These are phyloP conservation scores for Suillus decipiens DNA, from an alignment of 768 basidiomycete genomes.

Conservation along the genomic window DNA sequence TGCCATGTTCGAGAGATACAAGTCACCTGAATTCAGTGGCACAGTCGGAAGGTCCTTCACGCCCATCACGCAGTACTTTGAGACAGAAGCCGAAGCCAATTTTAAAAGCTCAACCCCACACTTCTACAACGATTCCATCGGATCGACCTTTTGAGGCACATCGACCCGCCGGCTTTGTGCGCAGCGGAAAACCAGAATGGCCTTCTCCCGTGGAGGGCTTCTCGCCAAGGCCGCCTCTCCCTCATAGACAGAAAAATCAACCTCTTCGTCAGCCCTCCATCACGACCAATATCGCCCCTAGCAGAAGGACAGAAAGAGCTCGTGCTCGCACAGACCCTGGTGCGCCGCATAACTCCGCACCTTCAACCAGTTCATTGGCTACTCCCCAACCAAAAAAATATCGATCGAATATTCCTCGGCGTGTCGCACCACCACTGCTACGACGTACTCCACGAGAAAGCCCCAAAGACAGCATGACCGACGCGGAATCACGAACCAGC, in stretches of 20 bases:
- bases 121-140: not conserved
- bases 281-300: not conserved
- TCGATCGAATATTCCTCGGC: constrained; percentile 29
- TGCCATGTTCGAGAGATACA: not conserved
- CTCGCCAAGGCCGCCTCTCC: not conserved
- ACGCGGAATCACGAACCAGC: constrained; percentile 28
- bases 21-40: not conserved
- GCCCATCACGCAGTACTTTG: not conserved
- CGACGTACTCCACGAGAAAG: constrained; percentile 14
- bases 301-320: constrained; percentile 21
- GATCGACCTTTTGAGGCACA: not conserved
- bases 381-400: constrained; percentile 11
- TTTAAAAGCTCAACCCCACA: not conserved
- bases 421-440: constrained; percentile 19
- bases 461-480: not conserved
- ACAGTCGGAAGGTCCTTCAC: not conserved
- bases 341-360: constrained; percentile 13
- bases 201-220: not conserved
- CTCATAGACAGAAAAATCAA: constrained; percentile 4
- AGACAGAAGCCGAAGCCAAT: constrained; percentile 4
- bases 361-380: constrained; percentile 12
- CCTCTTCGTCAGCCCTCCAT: constrained; percentile 8
- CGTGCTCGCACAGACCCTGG: constrained; percentile 35
- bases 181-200: not conserved
- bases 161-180: not conserved